Evolutionary conservation across 331 rosid genomes (phyloP).

Genomic region (Phaseolus coccineus): DNA sequence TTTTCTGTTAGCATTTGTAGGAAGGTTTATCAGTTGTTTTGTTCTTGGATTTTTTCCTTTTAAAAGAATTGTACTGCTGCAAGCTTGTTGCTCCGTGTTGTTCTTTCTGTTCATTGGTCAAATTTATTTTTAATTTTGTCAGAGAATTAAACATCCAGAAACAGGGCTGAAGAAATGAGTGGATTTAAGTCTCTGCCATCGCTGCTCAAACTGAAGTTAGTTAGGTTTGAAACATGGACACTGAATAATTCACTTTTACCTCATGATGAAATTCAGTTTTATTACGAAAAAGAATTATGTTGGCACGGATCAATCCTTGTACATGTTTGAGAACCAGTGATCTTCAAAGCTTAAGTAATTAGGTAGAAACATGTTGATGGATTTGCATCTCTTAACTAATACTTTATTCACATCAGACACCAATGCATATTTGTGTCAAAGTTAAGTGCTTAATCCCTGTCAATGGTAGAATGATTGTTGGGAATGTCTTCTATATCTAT

Average conservation of each 20-base stretch:
- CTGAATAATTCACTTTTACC: neutral
- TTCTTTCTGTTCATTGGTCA: conserved; percentile 16
- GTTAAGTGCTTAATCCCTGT: neutral
- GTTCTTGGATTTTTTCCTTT: conserved; percentile 2
- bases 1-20: neutral
- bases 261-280: conserved; percentile 4
- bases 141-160: neutral
- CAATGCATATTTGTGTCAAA: neutral
- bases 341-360: neutral
- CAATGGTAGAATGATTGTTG: conserved; percentile 5
- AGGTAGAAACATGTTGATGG: neutral
- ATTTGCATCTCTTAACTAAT: neutral
- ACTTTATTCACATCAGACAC: neutral
- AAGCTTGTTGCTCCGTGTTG: neutral
- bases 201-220: neutral
- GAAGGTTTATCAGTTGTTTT: neutral
- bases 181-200: neutral
- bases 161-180: neutral
- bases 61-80: neutral
- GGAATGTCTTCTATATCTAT: conserved; percentile 3
- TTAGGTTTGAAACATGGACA: neutral
- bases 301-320: neutral
- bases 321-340: conserved; percentile 1
- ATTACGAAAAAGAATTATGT: neutral
- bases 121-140: neutral